A percentile compares a stretch with the other conserved stretches of the same genome.
Evolutionary conservation across 2,329 filamentous ascomycete genomes (phyloP).

Genomic region (Botryotinia calthae): DNA sequence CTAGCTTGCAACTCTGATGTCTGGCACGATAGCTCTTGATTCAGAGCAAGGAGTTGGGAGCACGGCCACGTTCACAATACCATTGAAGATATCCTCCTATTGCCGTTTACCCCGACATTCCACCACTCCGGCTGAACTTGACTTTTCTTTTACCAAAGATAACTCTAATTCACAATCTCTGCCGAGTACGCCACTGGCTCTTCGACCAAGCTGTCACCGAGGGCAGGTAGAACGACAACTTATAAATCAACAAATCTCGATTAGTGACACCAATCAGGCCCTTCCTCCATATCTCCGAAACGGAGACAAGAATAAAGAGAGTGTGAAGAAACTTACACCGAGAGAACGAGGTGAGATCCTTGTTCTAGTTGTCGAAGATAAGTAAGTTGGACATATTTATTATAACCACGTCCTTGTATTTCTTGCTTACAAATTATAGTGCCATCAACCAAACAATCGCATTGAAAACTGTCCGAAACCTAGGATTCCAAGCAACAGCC

Average conservation of each 20-base stretch:
- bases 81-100: slow-evolving; percentile 27
- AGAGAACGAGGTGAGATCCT: slow-evolving; percentile 27
- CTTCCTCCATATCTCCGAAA: slow-evolving; percentile 2
- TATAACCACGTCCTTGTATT: neutral
- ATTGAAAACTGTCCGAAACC: slow-evolving; percentile 29
- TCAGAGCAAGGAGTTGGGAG: slow-evolving; percentile 26
- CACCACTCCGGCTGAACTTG: neutral
- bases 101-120: slow-evolving; percentile 1
- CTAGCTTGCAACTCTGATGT: slow-evolving; percentile 32
- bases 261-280: slow-evolving; percentile 15
- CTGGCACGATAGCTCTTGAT: slow-evolving; percentile 27
- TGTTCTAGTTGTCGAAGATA: slow-evolving; percentile 33
- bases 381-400: slow-evolving; percentile 23
- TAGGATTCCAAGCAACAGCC: slow-evolving; percentile 31
- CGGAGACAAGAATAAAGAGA: neutral
- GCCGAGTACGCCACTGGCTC: neutral
- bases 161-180: neutral
- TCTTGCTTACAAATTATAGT: slow-evolving; percentile 19
- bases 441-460: slow-evolving; percentile 35
- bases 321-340: neutral
- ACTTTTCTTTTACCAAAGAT: neutral
- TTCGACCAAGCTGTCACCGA: slow-evolving; percentile 8
- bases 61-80: slow-evolving; percentile 30
- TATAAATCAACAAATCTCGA: slow-evolving; percentile 26
- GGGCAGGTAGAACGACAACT: neutral